Base-by-base conservation (phyloP, 2,329 filamentous ascomycete species). In the Juglanconis sp. region DNA sequence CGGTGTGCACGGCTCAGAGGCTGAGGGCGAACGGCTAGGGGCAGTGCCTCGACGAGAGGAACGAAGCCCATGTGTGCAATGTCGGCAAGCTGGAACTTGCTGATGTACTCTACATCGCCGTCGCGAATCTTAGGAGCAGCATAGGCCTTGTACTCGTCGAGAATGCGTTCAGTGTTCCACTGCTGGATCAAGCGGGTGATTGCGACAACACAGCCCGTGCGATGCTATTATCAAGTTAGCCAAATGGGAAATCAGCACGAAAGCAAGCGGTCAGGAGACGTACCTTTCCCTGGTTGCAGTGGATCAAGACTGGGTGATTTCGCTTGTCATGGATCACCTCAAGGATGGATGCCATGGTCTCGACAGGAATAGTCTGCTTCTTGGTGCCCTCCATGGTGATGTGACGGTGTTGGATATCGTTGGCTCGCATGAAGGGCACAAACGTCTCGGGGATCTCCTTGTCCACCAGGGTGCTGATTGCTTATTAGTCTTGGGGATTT, bases 221-320 rank as follows among this genome's bases (percentile, higher is more conserved):
- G 89, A 71, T 97, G 93, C 82, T 91, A 63, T 34, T 53, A 3
- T 8, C 3, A 42, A 7, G 24, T 36, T 35, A 11, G 46, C 38
- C 3, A 40, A 34, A 35, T 38, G 17, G 30, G 10, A 60, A 48
- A 59, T 11, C 50, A 56, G 47, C 47, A 31, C 53, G 3, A 34
- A 17, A 24, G 17, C 17, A 24, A 4, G 36, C 36, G 49, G 11
- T 13, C 30, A 49, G 15, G 31, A n/a, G 58, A 68, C 75, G 65
- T 74, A 87, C 85, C 76, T 88, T 95, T 71, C 93, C 93, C 67
- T 96, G 93, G 71, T 96, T 97, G 81, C 93, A 97, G 73, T 97
- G 93, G 51, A 97, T 83, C 44, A 96, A 80, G 10, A 97, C 74
- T 0, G 93, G 93, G 65, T 95, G 87, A 64, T 96, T 92, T 38